Percentiles rank a stretch among this genome's conserved stretches.
These are phyloP conservation scores for Suillus weaverae DNA, from an alignment of 768 basidiomycete species.

Conservation along the genomic window DNA sequence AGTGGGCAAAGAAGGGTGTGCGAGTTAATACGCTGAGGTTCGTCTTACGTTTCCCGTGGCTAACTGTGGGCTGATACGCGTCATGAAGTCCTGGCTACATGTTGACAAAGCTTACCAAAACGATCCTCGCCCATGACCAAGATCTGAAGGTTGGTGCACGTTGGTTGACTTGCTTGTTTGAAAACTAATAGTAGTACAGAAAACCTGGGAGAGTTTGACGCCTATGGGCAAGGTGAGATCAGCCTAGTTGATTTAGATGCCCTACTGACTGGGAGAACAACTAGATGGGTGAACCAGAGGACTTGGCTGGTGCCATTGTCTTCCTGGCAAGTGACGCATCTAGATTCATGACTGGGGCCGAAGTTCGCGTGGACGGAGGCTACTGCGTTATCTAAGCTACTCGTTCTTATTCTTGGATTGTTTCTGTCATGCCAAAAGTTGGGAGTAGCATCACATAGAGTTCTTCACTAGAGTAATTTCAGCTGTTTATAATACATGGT, in stretches of 20 bases:
- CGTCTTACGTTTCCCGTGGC: constrained; percentile 10
- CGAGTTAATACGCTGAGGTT: constrained; percentile 83
- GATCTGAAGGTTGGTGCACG: constrained; percentile 67
- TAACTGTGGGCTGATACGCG: constrained; percentile 6
- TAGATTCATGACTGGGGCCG: constrained; percentile 86
- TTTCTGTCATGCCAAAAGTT: neutral
- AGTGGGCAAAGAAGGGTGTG: constrained; percentile 91
- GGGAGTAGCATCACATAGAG: constrained; percentile 15
- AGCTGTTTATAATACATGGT: constrained; percentile 1
- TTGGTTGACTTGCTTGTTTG: neutral
- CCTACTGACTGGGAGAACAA: constrained; percentile 12
- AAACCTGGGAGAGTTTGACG: constrained; percentile 81
- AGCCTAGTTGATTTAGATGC: constrained; percentile 1
- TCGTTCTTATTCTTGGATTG: neutral
- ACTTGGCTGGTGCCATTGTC: constrained; percentile 87
- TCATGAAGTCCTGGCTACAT: constrained; percentile 84
- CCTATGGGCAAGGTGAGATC: constrained; percentile 77
- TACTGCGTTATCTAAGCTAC: constrained; percentile 66
- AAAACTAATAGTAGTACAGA: constrained; percentile 40
- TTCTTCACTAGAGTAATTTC: constrained; percentile 9
- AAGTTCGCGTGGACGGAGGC: constrained; percentile 86
- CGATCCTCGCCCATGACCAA: constrained; percentile 71
- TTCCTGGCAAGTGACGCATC: constrained; percentile 90
- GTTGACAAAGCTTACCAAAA: constrained; percentile 85
- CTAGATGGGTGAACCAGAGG: constrained; percentile 91